These are phyloP conservation scores for Blastobotrys apis DNA, from an alignment of 1,139 yeast genomes.

Conservation along the genomic window DNA sequence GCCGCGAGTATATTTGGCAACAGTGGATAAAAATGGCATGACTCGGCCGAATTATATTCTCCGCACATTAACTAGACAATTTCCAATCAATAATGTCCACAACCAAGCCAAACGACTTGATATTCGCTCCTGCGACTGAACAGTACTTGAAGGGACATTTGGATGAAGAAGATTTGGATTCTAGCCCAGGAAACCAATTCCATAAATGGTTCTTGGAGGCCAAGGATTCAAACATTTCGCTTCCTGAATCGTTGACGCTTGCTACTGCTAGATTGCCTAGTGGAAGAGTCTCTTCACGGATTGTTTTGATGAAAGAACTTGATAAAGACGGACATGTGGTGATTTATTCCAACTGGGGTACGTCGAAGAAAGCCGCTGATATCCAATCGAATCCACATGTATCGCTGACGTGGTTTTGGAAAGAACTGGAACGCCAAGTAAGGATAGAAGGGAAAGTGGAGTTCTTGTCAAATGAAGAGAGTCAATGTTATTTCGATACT, in stretches of 20 bases:
- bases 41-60: no score
- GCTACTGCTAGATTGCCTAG: constrained; percentile 84
- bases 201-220: constrained; percentile 84
- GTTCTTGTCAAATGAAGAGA: constrained; percentile 65
- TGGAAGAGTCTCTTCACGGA: constrained; percentile 81
- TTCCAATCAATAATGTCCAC: no score
- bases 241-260: constrained; percentile 78
- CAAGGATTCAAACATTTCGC: constrained; percentile 45
- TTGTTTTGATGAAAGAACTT: constrained; percentile 82
- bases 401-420: constrained; percentile 90
- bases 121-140: constrained; percentile 78
- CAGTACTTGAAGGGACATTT: constrained; percentile 74
- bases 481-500: constrained; percentile 73
- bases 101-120: constrained; percentile 5
- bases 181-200: constrained; percentile 73
- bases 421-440: constrained; percentile 82
- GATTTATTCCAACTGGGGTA: constrained; percentile 88
- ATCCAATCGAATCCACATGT: constrained; percentile 69
- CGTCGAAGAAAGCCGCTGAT: constrained; percentile 76
- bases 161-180: constrained; percentile 48
- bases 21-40: no score
- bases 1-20: no score
- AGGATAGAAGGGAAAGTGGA: constrained; percentile 86
- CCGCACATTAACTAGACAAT: no score
- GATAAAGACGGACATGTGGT: constrained; percentile 74